Evolutionary conservation across 2,329 filamentous ascomycete species (phyloP).

Genomic region (Oidium heveae): DNA sequence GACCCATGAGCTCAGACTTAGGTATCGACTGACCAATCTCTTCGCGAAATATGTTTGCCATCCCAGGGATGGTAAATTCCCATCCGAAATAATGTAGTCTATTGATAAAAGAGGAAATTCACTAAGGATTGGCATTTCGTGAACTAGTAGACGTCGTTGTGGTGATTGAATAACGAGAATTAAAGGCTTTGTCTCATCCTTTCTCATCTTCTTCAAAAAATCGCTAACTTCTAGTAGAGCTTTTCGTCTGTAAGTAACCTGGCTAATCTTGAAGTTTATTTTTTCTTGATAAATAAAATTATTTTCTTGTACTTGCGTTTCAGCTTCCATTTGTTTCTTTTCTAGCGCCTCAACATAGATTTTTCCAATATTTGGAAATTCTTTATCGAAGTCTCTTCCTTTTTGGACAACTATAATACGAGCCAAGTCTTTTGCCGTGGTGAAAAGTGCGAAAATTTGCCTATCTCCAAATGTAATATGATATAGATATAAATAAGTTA

Average conservation of each 20-base stretch:
- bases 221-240: conserved; percentile 74
- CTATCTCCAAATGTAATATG: conserved; percentile 77
- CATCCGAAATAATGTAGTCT: conserved; percentile 60
- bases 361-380: conserved; percentile 71
- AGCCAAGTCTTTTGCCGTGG: conserved; percentile 53
- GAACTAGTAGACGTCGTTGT: conserved; percentile 52
- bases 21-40: conserved; percentile 66
- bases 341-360: conserved; percentile 59
- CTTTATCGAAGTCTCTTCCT: conserved; percentile 48
- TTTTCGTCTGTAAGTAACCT: conserved; percentile 75
- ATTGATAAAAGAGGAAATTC: conserved; percentile 69
- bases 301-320: conserved; percentile 48
- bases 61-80: conserved; percentile 66
- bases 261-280: conserved; percentile 61
- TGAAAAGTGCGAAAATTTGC: conserved; percentile 86
- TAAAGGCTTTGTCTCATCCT: conserved; percentile 55
- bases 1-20: conserved; percentile 83
- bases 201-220: conserved; percentile 68
- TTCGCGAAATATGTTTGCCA: conserved; percentile 84
- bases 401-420: conserved; percentile 75
- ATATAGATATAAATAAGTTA: conserved; percentile 78
- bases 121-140: conserved; percentile 61
- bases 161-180: conserved; percentile 82
- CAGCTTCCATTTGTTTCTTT: conserved; percentile 37
- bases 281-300: conserved; percentile 72